Percentiles rank a stretch among this genome's conserved stretches.
phyloP scores from a whole-genome alignment of 1,284 basidiomycete species.

The Malassezia vespertilionis region DNA sequence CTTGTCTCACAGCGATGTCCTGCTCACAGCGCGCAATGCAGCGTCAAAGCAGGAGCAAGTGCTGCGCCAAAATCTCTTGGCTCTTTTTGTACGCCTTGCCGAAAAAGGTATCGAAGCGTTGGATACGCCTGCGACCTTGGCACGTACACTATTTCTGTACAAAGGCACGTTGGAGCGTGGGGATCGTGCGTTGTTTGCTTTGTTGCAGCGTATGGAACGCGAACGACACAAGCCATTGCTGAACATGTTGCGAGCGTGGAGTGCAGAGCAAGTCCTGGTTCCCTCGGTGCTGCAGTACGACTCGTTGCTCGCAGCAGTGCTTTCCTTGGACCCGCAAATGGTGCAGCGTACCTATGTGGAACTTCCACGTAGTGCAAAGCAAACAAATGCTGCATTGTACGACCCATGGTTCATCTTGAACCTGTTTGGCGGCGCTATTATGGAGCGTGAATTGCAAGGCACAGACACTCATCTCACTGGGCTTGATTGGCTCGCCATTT shows the following conservation, averaged over 20 bases:
- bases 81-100: slow-evolving; percentile 5
- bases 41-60: slow-evolving; percentile 20
- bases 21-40: slow-evolving; percentile 12
- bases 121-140: slow-evolving; percentile 66
- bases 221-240: slow-evolving; percentile 58
- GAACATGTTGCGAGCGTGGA: slow-evolving; percentile 30
- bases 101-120: slow-evolving; percentile 59
- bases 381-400: slow-evolving; percentile 50
- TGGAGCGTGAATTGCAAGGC: slow-evolving; percentile 48
- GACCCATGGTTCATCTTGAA: slow-evolving; percentile 70
- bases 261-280: slow-evolving; percentile 3
- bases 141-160: slow-evolving; percentile 58
- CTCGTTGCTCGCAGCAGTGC: slow-evolving; percentile 56
- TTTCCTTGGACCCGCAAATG: slow-evolving; percentile 59
- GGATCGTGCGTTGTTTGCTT: slow-evolving; percentile 60
- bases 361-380: slow-evolving; percentile 54
- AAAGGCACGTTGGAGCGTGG: slow-evolving; percentile 57
- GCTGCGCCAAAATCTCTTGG: slow-evolving; percentile 7
- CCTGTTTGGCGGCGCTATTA: slow-evolving; percentile 58
- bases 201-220: slow-evolving; percentile 67
- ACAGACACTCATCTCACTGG: slow-evolving; percentile 51
- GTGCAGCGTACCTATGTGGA: slow-evolving; percentile 64
- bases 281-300: slow-evolving; percentile 1
- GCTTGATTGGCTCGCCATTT: slow-evolving; percentile 70
- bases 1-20: slow-evolving; percentile 24